Evolutionary conservation across 2,329 filamentous ascomycete genomes (phyloP).

Genomic region (Penicillium sp.): DNA sequence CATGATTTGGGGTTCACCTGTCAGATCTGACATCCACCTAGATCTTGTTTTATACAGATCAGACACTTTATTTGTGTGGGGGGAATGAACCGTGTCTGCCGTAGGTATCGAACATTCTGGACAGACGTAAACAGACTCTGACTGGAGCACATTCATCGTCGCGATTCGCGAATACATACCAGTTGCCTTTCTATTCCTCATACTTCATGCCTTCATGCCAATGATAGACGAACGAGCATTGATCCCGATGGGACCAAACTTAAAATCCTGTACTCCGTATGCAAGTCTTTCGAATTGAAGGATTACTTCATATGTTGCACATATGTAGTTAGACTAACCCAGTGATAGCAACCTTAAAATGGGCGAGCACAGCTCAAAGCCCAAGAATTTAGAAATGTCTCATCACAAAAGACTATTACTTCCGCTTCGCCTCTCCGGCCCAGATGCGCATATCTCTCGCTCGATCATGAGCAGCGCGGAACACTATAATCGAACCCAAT

Average conservation of each 20-base stretch:
- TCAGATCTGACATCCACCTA: not conserved
- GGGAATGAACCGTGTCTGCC: too few species aligned
- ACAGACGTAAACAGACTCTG: too few species aligned
- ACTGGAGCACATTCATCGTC: not conserved
- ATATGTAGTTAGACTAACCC: not conserved
- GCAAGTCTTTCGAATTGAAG: not conserved
- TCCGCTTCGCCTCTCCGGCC: slow-evolving; percentile 60
- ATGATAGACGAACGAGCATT: not conserved
- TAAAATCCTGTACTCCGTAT: not conserved
- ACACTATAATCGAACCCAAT: slow-evolving; percentile 49
- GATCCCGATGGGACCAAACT: not conserved
- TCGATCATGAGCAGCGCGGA: slow-evolving; percentile 70
- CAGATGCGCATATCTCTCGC: slow-evolving; percentile 66
- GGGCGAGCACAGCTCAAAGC: slow-evolving; percentile 30
- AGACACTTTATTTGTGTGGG: too few species aligned
- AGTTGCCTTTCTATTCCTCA: not conserved
- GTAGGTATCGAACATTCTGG: too few species aligned
- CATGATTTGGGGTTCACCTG: not conserved
- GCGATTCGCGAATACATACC: too few species aligned
- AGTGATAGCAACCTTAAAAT: not conserved
- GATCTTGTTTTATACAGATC: too few species aligned
- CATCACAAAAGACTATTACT: slow-evolving; percentile 20
- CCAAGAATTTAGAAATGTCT: not conserved
- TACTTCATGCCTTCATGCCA: not conserved
- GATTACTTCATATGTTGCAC: not conserved